Evolutionary conservation across 352 stramenopile species (phyloP), one percentile per base, ranked within the genome.

Genomic region (Phytophthora meadii): DNA sequence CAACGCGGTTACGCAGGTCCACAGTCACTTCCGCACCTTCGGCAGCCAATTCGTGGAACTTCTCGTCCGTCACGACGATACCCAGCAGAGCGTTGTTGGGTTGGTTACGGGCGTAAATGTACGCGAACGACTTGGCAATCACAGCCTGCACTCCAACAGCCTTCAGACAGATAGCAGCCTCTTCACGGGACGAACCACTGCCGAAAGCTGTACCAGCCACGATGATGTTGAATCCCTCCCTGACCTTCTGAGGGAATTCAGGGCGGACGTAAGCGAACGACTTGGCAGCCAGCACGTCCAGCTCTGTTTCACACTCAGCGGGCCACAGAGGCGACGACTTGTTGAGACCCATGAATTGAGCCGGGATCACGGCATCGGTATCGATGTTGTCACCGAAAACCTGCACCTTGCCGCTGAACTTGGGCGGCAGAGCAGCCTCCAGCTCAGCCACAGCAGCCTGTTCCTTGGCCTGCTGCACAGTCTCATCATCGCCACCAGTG

Each of bases 71-170:
- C 57, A 94, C 82, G 47, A 92, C 79, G 56, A 94, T 92, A 17
- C 85, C 85, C 60, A 94, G 55, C 55, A 94, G 70, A 32, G 85
- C 85, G 40, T 94, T 94, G 75, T 94, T 94, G 37, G 83, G 83
- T 67, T 94, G 85, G 75, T 94, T 94, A 34, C 85, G 81, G 8
- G 85, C 83, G 71, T 94, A 94, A 49, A 94, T 94, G 69, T 94
- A 94, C 24, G 85, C 85, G 64, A 94, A 94, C 52, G 85, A 94
- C 68, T 92, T 92, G 63, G 85, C 85, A 47, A 94, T 94, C 42
- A 94, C 85, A 6, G 85, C 85, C 65, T 92, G 80, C 19, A 94
- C 79, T 37, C 85, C 85, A 2, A 91, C 72, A 10, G 85, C 85
- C 77, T 94, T 94, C 39, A 94, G 79, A 45, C 83, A 94, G 44